A percentile compares a stretch with the other conserved stretches of the same genome.
phyloP scores from a whole-genome alignment of 108 stramenopile species.

The Aurantiochytrium sp. region DNA sequence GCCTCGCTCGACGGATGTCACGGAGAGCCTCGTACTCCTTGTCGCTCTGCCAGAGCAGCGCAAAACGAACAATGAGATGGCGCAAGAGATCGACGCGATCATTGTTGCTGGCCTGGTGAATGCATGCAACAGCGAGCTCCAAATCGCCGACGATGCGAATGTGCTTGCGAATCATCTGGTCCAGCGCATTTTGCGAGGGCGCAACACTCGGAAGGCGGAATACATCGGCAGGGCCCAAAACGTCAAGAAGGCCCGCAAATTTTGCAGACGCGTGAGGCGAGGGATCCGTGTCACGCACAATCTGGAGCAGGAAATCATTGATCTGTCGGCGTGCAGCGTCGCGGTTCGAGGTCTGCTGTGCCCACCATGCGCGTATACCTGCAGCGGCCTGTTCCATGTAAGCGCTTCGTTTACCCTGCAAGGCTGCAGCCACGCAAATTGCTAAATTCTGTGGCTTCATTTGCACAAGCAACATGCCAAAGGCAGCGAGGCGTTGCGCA shows the following conservation, averaged over 20 bases:
- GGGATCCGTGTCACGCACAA: not conserved
- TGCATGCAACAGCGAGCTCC: not conserved
- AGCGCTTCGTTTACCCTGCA: too few species aligned
- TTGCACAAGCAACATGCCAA: not conserved
- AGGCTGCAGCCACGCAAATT: too few species aligned
- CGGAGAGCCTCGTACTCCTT: not conserved
- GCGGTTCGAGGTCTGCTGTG: not conserved
- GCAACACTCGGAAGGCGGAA: not conserved
- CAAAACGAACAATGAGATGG: not conserved
- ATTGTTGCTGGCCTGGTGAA: not conserved
- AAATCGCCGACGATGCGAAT: not conserved
- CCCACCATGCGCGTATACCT: too few species aligned
- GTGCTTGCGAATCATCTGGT: not conserved
- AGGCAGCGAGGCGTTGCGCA: not conserved
- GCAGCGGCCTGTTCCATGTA: too few species aligned
- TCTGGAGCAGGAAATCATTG: not conserved
- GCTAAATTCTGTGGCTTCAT: not conserved
- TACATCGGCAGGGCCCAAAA: not conserved
- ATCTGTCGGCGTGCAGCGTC: not conserved
- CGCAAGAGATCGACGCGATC: not conserved
- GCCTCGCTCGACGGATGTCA: not conserved
- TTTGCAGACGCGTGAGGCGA: not conserved
- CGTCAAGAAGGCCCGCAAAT: not conserved
- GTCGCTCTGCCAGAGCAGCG: not conserved
- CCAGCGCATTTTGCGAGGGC: not conserved